Base-by-base conservation (phyloP, 208 protist genomes). In the Leishmania mexicana region DNA sequence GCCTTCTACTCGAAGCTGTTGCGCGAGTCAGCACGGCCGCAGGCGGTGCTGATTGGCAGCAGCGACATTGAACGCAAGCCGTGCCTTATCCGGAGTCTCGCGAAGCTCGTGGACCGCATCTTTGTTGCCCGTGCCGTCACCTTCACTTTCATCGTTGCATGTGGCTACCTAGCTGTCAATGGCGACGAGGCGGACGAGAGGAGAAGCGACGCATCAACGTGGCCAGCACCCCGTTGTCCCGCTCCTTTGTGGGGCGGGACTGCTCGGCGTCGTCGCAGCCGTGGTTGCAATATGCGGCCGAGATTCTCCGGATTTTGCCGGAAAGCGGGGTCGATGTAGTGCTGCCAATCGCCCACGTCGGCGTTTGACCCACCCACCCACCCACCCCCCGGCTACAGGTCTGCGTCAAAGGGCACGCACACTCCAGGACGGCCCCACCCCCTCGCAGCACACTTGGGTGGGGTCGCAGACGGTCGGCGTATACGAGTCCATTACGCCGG, bases 291-390 rank as follows among this genome's bases (percentile, higher is more conserved):
- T 94, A 92, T 62, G 95, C 97, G 70, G 78, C 89, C 31, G 83
- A 97, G 75, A 96, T 99, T 72, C 84, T 99, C 57, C 88, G 84
- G 2, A 93, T 98, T 62, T 99, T 98, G 70, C 87, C 97, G 67
- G 88, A 90, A 74, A 95, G 97, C 75, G 85, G 91, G 65, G 98
- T 99, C 17, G 96, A 99, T 75, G 81, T 99, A 35, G 86, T 99
- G 70, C 95, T 99, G 53, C 99, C 99, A 31, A 87, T 98, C 4
- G 99, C 99, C 88, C 99, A 99, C 83, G 82, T 99, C 64, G 87
- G 88, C 8, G 91, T 89, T 31, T 92, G 92, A n/a, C 90, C 99
- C 62, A 84, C 80, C 19, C 15, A 10, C 51, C 51, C 15, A 10
- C 51, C 21, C 53, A 11, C 19, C 24, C 28, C 17, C 13, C 57